These are phyloP conservation scores for Colletotrichum godetiae DNA, from an alignment of 2,329 filamentous ascomycete species.

Conservation along the genomic window DNA sequence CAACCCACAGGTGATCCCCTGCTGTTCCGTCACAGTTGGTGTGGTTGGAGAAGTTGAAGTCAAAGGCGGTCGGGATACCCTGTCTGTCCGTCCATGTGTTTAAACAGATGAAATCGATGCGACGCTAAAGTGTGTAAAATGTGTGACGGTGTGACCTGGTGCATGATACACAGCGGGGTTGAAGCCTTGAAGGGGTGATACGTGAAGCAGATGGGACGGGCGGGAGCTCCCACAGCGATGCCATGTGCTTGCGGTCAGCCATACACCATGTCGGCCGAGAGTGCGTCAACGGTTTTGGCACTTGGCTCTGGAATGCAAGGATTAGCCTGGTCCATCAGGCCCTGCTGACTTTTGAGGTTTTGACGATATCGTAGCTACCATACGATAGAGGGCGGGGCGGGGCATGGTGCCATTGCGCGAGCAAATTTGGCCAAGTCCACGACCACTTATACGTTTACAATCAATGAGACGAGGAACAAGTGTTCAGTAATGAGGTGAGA, in stretches of 20 bases:
- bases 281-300: slow-evolving; percentile 9
- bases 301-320: not conserved
- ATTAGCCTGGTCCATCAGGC: not conserved
- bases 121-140: slow-evolving; percentile 17
- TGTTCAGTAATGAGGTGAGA: not conserved
- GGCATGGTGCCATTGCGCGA: not conserved
- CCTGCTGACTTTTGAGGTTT: not conserved
- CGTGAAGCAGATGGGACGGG: slow-evolving; percentile 30
- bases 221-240: slow-evolving; percentile 31
- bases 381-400: not conserved
- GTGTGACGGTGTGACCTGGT: slow-evolving; percentile 21
- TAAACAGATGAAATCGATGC: slow-evolving; percentile 26
- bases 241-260: slow-evolving; percentile 26
- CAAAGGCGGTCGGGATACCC: slow-evolving; percentile 4
- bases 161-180: slow-evolving; percentile 31
- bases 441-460: not conserved
- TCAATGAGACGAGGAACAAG: not conserved
- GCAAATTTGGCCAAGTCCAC: not conserved
- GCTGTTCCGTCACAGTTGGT: slow-evolving; percentile 6
- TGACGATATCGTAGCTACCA: not conserved
- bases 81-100: slow-evolving; percentile 3
- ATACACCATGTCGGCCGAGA: slow-evolving; percentile 14
- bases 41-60: not conserved
- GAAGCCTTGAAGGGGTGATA: not conserved
- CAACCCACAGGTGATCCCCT: slow-evolving; percentile 1